phyloP scores from a whole-genome alignment of 768 basidiomycete species.

The Lactarius psammicola region DNA sequence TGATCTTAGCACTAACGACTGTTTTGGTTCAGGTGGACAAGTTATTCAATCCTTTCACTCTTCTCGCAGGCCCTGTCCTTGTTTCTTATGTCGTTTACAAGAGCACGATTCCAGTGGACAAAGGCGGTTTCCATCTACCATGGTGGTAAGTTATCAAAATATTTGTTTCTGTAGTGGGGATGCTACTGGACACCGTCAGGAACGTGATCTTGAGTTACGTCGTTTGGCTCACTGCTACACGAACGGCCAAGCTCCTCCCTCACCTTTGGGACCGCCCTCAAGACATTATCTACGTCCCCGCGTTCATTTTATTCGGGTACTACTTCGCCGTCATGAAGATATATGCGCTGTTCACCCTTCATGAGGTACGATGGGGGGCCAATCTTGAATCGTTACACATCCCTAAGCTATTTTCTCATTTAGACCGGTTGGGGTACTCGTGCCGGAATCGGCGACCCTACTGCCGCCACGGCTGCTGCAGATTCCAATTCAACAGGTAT shows the following conservation, averaged over 20 bases:
- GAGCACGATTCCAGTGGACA: conserved; percentile 60
- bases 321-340: conserved; percentile 95
- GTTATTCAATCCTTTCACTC: conserved; percentile 81
- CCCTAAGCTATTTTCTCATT: conserved; percentile 11
- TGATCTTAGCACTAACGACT: conserved; percentile 18
- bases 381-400: neutral
- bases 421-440: conserved; percentile 96
- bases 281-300: conserved; percentile 58
- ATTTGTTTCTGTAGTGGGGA: neutral
- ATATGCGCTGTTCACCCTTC: conserved; percentile 85
- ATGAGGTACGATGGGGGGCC: conserved; percentile 57
- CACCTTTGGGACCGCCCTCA: conserved; percentile 59
- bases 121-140: conserved; percentile 78
- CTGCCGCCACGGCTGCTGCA: conserved; percentile 69
- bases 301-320: conserved; percentile 82
- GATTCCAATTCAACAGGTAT: conserved; percentile 39
- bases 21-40: conserved; percentile 64
- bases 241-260: conserved; percentile 70
- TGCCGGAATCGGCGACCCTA: conserved; percentile 84
- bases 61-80: conserved; percentile 79
- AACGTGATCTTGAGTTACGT: conserved; percentile 66
- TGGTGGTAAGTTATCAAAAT: conserved; percentile 60
- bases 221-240: conserved; percentile 68
- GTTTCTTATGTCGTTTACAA: conserved; percentile 77
- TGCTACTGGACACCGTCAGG: conserved; percentile 39